Evolutionary conservation across 352 stramenopile genomes (phyloP), one percentile per base, ranked within the genome.

Genomic region (Phytophthora brassicae): DNA sequence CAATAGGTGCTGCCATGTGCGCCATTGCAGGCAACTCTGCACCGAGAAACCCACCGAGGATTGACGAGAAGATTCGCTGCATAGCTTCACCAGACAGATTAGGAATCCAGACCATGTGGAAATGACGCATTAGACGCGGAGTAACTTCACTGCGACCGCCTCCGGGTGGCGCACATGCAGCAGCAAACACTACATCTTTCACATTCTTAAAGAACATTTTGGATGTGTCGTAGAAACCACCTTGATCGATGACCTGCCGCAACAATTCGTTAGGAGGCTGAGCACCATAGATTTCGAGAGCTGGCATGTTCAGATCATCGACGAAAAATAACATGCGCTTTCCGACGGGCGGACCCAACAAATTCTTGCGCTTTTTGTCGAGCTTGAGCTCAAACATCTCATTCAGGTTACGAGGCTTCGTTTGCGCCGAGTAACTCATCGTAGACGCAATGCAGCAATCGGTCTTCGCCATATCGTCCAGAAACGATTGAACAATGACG

Each of bases 201-300:
- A 97, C 79, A 33, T 90, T 77, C 60, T 98, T 98, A 57, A 97
- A 96, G 51, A 97, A 97, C 74, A 98, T 87, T 43, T 98, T 98
- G 6, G 84, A 70, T 11, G 85, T 95, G 62, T 98, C 92, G 69
- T 98, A 98, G 48, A 82, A 96, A 0, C 87, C 88, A 7, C 75
- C 76, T 53, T 97, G 87, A 52, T 98, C 92, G 16, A 98, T 88
- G 38, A 97, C 81, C 60, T 98, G 92, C 16, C 92, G 81, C 16
- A 98, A 60, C 8, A 98, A 72, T 48, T 97, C 89, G 49, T 97
- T 97, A 6, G 88, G 91, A 26, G 92, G 93, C 62, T 98, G 92
- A 1, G 92, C 90, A 11, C 93, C 93, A 68, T 98, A 98, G 43
- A 91, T 90, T 55, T 98, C 92, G 6, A 97, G 73, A 42, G 84